These are phyloP conservation scores for Comarum palustre DNA, from an alignment of 306 rosid species.

Conservation along the genomic window DNA sequence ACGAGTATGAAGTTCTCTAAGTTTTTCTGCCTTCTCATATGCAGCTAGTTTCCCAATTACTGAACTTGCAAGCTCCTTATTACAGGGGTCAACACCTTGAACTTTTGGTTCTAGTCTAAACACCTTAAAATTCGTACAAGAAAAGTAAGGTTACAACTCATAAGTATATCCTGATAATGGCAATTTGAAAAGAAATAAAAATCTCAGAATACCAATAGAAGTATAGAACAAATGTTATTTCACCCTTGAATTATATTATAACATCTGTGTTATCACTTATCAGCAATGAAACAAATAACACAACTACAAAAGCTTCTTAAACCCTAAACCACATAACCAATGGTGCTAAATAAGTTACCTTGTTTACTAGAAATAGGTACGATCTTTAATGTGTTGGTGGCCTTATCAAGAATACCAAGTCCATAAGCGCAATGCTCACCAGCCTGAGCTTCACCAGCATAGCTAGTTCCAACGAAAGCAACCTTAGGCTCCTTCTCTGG, in stretches of 20 bases:
- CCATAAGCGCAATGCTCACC: constrained; percentile 53
- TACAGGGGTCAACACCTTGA: constrained; percentile 35
- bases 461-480: constrained; percentile 73
- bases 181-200: neutral
- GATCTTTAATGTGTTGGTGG: constrained; percentile 48
- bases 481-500: constrained; percentile 50
- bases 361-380: constrained; percentile 61
- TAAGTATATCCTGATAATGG: too few relatives aligned
- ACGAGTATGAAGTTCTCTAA: constrained; percentile 30
- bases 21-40: constrained; percentile 28
- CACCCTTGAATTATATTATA: neutral
- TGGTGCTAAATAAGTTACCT: constrained; percentile 34
- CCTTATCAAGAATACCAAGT: constrained; percentile 80
- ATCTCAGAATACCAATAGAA: neutral
- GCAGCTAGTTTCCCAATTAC: constrained; percentile 38
- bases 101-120: constrained; percentile 81
- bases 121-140: constrained; percentile 41
- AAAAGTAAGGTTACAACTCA: constrained; percentile 10
- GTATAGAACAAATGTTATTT: neutral
- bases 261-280: too few relatives aligned
- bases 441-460: constrained; percentile 66
- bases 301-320: neutral
- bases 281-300: too few relatives aligned
- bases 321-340: neutral
- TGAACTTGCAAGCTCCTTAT: constrained; percentile 33